Conservation (phyloP, 345 rosid genomes). For the Cardamine resedifolia region DNA sequence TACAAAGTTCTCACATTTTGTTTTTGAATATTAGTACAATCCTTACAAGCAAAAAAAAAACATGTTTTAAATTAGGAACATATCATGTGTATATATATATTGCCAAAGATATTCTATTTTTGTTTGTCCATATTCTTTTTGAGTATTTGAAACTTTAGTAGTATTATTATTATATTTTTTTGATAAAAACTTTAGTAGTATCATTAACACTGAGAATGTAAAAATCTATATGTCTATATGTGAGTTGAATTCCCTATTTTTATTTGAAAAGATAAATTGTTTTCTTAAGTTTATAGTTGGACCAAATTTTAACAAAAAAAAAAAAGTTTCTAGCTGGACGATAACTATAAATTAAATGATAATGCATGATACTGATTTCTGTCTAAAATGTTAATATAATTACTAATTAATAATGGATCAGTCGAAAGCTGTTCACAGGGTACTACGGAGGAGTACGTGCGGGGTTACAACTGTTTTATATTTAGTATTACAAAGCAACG, state of each 20-base stretch:
- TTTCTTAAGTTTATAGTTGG: neutral
- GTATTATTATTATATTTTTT: too few relatives aligned
- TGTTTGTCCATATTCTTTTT: too few relatives aligned
- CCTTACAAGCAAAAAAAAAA: too few relatives aligned
- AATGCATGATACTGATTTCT: neutral
- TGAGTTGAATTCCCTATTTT: neutral
- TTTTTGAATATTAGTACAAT: too few relatives aligned
- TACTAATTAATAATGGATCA: conserved; percentile 25
- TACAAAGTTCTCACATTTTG: too few relatives aligned
- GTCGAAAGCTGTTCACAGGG: conserved; percentile 38
- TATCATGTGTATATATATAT: too few relatives aligned
- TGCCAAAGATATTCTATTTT: too few relatives aligned
- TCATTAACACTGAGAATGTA: too few relatives aligned
- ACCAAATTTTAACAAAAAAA: too few relatives aligned
- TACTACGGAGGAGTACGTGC: conserved; percentile 44
- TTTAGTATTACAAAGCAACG: neutral
- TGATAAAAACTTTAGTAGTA: too few relatives aligned
- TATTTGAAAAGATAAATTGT: neutral
- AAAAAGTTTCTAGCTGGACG: neutral
- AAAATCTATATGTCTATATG: neutral
- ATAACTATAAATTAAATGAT: neutral
- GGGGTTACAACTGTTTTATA: conserved; percentile 21
- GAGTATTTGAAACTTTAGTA: too few relatives aligned
- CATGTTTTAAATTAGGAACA: too few relatives aligned
- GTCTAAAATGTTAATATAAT: conserved; percentile 7